Conservation (phyloP, 2,329 filamentous ascomycete genomes). For the Neopestalotiopsis sp. region DNA sequence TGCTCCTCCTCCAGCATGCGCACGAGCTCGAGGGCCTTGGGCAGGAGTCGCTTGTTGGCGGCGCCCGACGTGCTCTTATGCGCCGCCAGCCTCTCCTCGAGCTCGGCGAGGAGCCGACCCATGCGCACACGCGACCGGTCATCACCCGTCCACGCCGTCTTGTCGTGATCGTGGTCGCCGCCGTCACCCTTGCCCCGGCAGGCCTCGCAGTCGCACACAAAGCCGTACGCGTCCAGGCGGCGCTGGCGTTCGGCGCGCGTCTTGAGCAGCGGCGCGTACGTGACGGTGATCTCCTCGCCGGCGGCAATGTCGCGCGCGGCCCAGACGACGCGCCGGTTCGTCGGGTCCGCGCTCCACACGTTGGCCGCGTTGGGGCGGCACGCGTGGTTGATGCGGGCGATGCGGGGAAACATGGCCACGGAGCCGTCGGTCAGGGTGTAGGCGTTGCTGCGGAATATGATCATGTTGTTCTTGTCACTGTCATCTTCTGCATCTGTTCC, state of each 20-base stretch:
- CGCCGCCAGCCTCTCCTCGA: conserved; percentile 15
- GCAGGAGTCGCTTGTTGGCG: conserved; percentile 35
- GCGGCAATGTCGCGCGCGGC: conserved; percentile 35
- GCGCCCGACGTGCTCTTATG: not conserved
- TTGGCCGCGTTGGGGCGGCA: conserved; percentile 43
- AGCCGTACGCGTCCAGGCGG: conserved; percentile 37
- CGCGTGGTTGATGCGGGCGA: conserved; percentile 42
- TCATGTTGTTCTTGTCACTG: conserved; percentile 18
- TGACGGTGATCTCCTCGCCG: conserved; percentile 42
- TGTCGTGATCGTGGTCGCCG: no score
- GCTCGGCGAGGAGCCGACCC: conserved; percentile 17
- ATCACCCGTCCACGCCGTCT: no score
- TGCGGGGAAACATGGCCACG: conserved; percentile 38
- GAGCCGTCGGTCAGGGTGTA: conserved; percentile 36
- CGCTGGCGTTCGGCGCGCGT: conserved; percentile 33
- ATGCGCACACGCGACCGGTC: conserved; percentile 19
- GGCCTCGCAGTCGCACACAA: conserved; percentile 21
- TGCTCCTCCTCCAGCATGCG: conserved; percentile 12
- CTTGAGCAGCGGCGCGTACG: conserved; percentile 40
- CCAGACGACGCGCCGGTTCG: conserved; percentile 4
- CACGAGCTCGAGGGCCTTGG: conserved; percentile 1
- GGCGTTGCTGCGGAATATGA: conserved; percentile 44
- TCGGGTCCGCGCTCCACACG: conserved; percentile 27
- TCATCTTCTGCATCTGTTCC: no score
- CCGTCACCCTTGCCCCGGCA: conserved; percentile 7